These are phyloP conservation scores for Umbelopsis vinacea DNA, from an alignment of 192 early-diverging fungal species.

Conservation along the genomic window DNA sequence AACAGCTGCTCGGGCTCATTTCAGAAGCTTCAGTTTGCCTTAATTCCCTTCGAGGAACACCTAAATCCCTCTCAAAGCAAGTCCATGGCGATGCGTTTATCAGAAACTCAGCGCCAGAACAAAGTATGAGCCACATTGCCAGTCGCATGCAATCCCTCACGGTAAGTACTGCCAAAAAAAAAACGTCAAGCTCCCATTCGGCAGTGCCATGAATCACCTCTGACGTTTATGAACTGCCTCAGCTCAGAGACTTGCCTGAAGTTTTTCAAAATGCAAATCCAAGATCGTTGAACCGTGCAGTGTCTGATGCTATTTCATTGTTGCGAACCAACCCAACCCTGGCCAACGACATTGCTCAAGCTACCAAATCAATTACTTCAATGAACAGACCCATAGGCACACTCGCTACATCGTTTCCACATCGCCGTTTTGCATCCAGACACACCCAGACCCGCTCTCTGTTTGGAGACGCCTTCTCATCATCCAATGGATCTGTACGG, in stretches of 20 bases:
- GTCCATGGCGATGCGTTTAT: constrained; percentile 2
- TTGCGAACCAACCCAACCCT: constrained; percentile 1
- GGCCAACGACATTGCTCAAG: constrained; percentile 3
- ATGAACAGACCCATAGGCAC: constrained; percentile 2
- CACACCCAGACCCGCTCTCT: neutral
- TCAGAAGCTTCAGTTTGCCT: constrained; percentile 5
- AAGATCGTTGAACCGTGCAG: neutral
- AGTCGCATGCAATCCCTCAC: constrained; percentile 8
- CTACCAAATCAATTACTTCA: neutral
- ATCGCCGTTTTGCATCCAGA: neutral
- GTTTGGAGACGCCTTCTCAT: constrained; percentile 10
- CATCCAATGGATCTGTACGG: constrained; percentile 36
- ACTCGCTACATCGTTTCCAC: neutral
- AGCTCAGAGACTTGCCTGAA: constrained; percentile 15
- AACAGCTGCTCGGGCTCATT: constrained; percentile 7
- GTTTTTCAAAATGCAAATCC: constrained; percentile 3
- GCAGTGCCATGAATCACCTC: neutral
- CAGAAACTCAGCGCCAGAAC: neutral
- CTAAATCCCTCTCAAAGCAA: constrained; percentile 6
- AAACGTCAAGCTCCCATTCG: too few species aligned
- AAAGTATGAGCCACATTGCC: neutral
- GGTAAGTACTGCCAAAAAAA: neutral
- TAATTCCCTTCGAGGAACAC: constrained; percentile 7
- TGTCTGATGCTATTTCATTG: neutral
- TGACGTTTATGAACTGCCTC: neutral